Conservation (phyloP, 2,329 filamentous ascomycete genomes). For the Alternaria tenuissima region DNA sequence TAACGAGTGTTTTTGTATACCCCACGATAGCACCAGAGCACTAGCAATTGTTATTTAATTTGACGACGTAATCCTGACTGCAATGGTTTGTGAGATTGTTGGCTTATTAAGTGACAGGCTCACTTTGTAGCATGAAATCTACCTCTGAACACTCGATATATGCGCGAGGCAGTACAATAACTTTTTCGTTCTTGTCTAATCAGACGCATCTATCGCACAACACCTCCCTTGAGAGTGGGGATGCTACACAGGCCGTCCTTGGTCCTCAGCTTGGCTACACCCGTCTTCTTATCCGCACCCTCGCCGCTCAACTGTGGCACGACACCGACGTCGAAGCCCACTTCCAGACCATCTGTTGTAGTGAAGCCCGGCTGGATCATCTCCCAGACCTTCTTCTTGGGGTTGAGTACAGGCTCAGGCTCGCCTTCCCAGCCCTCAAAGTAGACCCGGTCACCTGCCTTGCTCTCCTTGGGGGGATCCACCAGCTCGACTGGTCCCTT, state of each 20-base stretch:
- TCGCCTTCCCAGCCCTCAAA: conserved; percentile 96
- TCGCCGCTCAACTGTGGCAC: conserved; percentile 80
- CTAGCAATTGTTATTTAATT: conserved; percentile 14
- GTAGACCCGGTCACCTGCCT: conserved; percentile 86
- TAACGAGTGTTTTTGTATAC: conserved; percentile 16
- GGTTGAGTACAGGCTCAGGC: conserved; percentile 92
- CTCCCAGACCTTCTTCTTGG: conserved; percentile 99
- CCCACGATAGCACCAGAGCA: conserved; percentile 15
- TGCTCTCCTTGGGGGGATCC: conserved; percentile 76
- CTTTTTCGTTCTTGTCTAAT: background rate
- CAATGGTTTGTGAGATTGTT: background rate
- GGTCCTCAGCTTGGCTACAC: conserved; percentile 72
- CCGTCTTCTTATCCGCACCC: conserved; percentile 64
- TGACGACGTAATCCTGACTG: background rate
- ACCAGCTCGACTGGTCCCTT: conserved; percentile 95
- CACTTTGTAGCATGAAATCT: background rate
- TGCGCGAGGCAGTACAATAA: background rate
- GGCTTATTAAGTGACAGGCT: background rate
- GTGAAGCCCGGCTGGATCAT: conserved; percentile 95
- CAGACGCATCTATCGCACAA: conserved; percentile 71
- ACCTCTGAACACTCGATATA: background rate
- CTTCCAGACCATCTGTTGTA: conserved; percentile 80
- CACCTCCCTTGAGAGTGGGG: conserved; percentile 78
- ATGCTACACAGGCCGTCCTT: conserved; percentile 86
- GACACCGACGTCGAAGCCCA: conserved; percentile 81